Base-by-base conservation (phyloP, 495 filamentous ascomycete species). In the Bathelium albidoporum region DNA sequence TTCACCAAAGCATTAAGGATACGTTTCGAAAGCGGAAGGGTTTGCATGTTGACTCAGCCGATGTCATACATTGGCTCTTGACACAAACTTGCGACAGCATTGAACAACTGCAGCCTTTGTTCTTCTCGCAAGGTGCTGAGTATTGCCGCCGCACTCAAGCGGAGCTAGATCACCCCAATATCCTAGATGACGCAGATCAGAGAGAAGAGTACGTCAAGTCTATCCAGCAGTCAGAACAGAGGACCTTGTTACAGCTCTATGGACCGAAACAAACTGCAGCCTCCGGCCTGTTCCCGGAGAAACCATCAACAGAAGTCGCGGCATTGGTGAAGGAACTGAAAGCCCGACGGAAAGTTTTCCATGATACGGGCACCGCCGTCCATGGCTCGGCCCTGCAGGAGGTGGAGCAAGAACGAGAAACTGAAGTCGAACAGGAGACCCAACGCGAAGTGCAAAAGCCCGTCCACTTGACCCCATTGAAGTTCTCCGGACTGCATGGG, bases 51-150 rank as follows among this genome's bases (percentile, higher is more conserved):
- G 76, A 79, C 62, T 83, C 81, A 0, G 66, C 72, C 11, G 80
- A 87, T 59, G 80, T 86, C 39, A 73, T 87, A 5, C 62, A 66
- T 36, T 87, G 85, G 85, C 76, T 85, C 4, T 72, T 89, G 0
- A 76, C 85, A 59, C 82, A 86, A 58, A 85, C 85, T 0, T 88
- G 85, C 66, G 73, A 68, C 22, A 76, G 67, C 12, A 83, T 80
- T 34, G 78, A 82, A 62, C 80, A 85, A 24, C 59, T 85, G 0
- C 79, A 81, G 52, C 74, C 80, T 0, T 73, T 87, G 0, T 86
- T 82, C 55, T 76, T 78, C 36, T 75, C 82, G 0, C 84, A 87
- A 66, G 85, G 83, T 0, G 69, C 71, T 10, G 81, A 85, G 62
- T 87, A 82, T 64, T 84, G 82, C 61, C 72, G 71, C 2, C 73